These are phyloP conservation scores for Acer campestre DNA, from an alignment of 345 rosid genomes.

Conservation along the genomic window DNA sequence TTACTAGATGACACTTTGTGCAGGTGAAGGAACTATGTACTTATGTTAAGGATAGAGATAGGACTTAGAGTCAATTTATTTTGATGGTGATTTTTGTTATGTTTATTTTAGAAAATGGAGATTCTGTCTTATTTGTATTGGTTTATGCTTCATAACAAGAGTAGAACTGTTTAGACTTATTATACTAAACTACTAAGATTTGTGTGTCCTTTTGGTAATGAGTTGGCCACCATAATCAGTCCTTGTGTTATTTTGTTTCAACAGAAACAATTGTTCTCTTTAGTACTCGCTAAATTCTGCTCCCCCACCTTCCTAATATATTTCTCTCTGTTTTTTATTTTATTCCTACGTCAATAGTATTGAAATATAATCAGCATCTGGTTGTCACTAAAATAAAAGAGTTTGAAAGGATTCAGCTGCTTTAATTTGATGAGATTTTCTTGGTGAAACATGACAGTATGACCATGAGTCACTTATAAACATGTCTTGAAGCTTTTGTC, in stretches of 20 bases:
- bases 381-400: background rate
- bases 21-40: background rate
- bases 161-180: background rate
- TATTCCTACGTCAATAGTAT: background rate
- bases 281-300: background rate
- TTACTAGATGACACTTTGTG: background rate
- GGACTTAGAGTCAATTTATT: background rate
- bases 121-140: background rate
- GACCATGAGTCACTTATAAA: background rate
- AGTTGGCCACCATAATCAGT: background rate
- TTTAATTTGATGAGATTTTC: background rate
- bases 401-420: background rate
- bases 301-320: background rate
- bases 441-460: background rate
- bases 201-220: background rate
- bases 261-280: background rate
- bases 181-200: too few species aligned
- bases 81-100: background rate
- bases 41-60: background rate
- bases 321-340: too few species aligned
- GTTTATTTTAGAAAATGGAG: background rate
- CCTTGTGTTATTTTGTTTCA: background rate
- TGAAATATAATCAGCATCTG: background rate
- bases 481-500: background rate
- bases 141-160: background rate